Evolutionary conservation across 2,329 filamentous ascomycete genomes (phyloP).

Genomic region (Talaromyces sp.): DNA sequence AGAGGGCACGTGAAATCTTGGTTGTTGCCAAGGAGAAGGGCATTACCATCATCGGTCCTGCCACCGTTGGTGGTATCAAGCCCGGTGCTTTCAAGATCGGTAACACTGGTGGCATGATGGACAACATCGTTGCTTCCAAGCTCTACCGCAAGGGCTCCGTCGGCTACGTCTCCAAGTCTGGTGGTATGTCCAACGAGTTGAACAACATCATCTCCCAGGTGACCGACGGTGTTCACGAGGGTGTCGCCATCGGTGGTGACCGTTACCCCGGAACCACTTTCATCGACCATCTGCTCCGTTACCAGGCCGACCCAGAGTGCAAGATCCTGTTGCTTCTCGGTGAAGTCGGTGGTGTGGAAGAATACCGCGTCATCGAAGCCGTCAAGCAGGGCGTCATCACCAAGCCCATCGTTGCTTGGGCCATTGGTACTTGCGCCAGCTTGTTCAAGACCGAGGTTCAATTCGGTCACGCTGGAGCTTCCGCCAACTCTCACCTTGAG

Average conservation of each 20-base stretch:
- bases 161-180: slow-evolving; percentile 99
- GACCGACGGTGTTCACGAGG: slow-evolving; percentile 97
- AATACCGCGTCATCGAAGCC: slow-evolving; percentile 98
- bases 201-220: slow-evolving; percentile 99
- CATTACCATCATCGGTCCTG: slow-evolving; percentile 96
- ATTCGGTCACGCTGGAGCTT: slow-evolving; percentile 97
- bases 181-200: slow-evolving; percentile 99
- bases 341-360: slow-evolving; percentile 98
- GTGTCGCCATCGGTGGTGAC: slow-evolving; percentile 98
- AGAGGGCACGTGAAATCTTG: slow-evolving; percentile 97
- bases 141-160: slow-evolving; percentile 99
- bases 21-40: slow-evolving; percentile 97
- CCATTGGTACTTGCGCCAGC: slow-evolving; percentile 97
- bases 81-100: slow-evolving; percentile 99
- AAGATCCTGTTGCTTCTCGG: slow-evolving; percentile 95
- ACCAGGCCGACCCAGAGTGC: slow-evolving; percentile 94
- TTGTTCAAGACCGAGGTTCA: slow-evolving; percentile 99
- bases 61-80: slow-evolving; percentile 99
- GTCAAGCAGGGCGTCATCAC: slow-evolving; percentile 92
- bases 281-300: slow-evolving; percentile 96
- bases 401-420: slow-evolving; percentile 99
- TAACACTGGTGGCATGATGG: slow-evolving; percentile 99
- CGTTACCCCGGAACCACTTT: slow-evolving; percentile 98
- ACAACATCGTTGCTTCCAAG: slow-evolving; percentile 99
- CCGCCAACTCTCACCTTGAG: slow-evolving; percentile 99